Evolutionary conservation across 2,329 filamentous ascomycete genomes (phyloP), one percentile per base, ranked within the genome.

Genomic region (Penicillium carneum): DNA sequence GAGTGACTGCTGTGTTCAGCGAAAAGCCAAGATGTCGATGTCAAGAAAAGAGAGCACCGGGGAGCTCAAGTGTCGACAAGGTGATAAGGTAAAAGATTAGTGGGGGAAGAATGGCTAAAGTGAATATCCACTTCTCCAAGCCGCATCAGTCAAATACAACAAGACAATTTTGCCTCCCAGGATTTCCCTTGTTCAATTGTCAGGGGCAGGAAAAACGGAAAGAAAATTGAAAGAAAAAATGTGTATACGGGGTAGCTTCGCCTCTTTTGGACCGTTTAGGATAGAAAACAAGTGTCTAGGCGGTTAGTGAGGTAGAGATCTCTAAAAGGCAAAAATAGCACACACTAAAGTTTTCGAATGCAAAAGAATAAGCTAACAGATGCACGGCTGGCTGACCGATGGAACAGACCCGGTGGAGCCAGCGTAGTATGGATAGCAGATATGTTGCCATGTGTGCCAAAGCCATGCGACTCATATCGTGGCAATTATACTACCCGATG

Each of bases 251-350:
- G 36, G 47, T 56, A 43, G 38, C 29, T 63, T 67, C 63, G 62
- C 59, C 56, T 66, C 41, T 62, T 64, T 52, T 59, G 38, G 55
- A 61, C 62, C n/a, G 33, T 57, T 63, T 55, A 50, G 41, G 51
- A 56, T 18, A 45, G 55, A 50, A 50, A 11, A 50, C 36, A 39
- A 11, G 6, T 33, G 20, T 36, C 57, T 57, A 38, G 45, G 57
- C 48, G 38, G 49, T 43, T 51, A 49, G 42, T 18, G 33, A 59
- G 42, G 51, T 34, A 31, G 51, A 52, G 23, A 51, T 49, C 54
- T 50, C 20, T 43, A 34, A 54, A 26, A 36, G 48, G 62, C 62
- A 57, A 67, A 67, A 67, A 64, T 66, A 67, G 65, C 62, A 58
- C 34, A 50, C 51, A 18, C 33, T 36, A 54, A 31, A 50, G 45